These are phyloP conservation scores for Trichoderma asperelloides DNA, from an alignment of 495 filamentous ascomycete genomes.

Conservation along the genomic window DNA sequence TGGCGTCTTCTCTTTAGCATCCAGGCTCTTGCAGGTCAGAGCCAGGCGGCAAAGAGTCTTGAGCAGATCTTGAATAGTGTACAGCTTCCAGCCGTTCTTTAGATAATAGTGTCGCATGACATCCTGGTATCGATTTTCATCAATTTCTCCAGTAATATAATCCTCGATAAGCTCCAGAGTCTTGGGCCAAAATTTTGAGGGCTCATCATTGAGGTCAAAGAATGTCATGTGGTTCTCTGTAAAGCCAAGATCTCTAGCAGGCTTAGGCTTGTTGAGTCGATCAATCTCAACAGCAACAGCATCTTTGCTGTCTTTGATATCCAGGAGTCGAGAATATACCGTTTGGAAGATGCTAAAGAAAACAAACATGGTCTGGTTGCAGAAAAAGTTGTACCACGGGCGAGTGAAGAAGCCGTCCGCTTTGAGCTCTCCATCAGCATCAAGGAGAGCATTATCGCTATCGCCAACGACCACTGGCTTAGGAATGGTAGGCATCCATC, in stretches of 20 bases:
- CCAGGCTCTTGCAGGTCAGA: constrained; percentile 62
- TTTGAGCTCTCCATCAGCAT: constrained; percentile 53
- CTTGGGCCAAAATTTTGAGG: constrained; percentile 42
- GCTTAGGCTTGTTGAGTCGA: constrained; percentile 59
- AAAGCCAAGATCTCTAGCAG: constrained; percentile 71
- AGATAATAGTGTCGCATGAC: constrained; percentile 83
- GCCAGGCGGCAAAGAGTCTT: constrained; percentile 66
- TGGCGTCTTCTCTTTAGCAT: constrained; percentile 82
- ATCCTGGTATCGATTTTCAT: constrained; percentile 75
- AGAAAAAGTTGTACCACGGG: constrained; percentile 74
- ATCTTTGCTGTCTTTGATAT: constrained; percentile 68
- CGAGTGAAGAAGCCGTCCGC: constrained; percentile 75
- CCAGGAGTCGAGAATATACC: constrained; percentile 71
- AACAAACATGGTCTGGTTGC: constrained; percentile 79
- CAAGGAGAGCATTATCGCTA: constrained; percentile 21
- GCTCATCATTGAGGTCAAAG: constrained; percentile 31
- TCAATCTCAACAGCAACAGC: constrained; percentile 63
- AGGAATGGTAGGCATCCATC: constrained; percentile 42
- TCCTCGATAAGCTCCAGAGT: constrained; percentile 66
- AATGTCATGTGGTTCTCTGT: constrained; percentile 42
- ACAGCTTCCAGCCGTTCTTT: constrained; percentile 79
- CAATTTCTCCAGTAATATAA: constrained; percentile 74
- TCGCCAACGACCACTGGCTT: constrained; percentile 38
- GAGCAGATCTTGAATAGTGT: constrained; percentile 80
- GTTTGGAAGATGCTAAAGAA: constrained; percentile 90